Conservation (phyloP, 106 monocot genomes). For the Allium fistulosum region DNA sequence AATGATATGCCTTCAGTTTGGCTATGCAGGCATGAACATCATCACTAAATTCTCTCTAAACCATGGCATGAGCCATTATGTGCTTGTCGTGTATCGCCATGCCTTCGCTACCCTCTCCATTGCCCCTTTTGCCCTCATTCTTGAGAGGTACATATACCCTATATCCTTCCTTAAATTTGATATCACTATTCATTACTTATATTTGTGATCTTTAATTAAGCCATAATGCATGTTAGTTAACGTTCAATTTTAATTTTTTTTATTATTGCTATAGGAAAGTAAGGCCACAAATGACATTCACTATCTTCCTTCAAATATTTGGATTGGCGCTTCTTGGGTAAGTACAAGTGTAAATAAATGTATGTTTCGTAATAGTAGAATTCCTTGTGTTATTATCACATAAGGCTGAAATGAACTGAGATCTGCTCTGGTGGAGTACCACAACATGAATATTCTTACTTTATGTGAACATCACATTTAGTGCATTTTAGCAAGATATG, state of each 20-base stretch:
- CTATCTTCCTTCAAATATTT: slow-evolving; percentile 51
- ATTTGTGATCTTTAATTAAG: neutral
- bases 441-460: too few relatives aligned
- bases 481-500: neutral
- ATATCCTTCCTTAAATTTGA: neutral
- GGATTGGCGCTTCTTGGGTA: slow-evolving; percentile 68
- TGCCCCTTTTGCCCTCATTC: slow-evolving; percentile 42
- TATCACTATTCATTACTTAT: neutral
- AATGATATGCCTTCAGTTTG: slow-evolving; percentile 51
- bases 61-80: slow-evolving; percentile 51
- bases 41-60: slow-evolving; percentile 39
- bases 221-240: neutral
- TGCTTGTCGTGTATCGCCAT: slow-evolving; percentile 63
- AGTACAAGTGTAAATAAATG: neutral
- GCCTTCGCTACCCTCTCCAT: slow-evolving; percentile 34
- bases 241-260: neutral
- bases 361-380: too few relatives aligned
- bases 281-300: slow-evolving; percentile 58
- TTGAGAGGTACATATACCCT: slow-evolving; percentile 27
- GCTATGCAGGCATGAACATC: slow-evolving; percentile 37
- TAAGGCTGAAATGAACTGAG: too few relatives aligned
- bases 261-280: slow-evolving; percentile 28
- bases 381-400: too few relatives aligned
- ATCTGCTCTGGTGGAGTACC: too few relatives aligned
- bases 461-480: neutral